Base-by-base conservation (phyloP, 306 rosid genomes). In the Corylus heterophylla region DNA sequence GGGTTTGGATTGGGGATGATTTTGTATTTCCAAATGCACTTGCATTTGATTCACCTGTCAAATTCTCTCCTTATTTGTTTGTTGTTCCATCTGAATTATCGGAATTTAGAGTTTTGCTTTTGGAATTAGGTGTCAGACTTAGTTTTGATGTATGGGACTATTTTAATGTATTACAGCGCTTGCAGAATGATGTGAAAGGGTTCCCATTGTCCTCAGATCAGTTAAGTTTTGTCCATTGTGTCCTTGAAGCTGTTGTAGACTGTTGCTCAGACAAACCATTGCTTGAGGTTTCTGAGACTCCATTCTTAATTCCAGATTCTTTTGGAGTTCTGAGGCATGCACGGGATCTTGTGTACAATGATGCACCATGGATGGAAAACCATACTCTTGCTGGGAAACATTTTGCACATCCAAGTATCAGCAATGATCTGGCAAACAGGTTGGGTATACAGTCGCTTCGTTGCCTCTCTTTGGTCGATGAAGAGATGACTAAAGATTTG, bases 1-100 rank as follows among this genome's bases (percentile, higher is more conserved):
- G 98, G 98, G 91, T 94, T 89, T 94, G 98, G 98, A 92, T 92
- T 79, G 97, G 98, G 72, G 98, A 94, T 87, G 97, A 92, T 87
- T 94, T 94, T 86, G 93, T 94, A 68, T 84, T 86, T 78, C 88
- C 97, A 71, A 81, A 79, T 84, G 92, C 86, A 52, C 98, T 94
- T 75, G 98, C 98, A 54, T 94, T 94, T 91, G 98, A 94, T 81
- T 92, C 98, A 11, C 97, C 98, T 61, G 98, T 94, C 85, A 94
- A 94, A 79, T 94, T 91, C 79, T 85, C 95, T 81, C 98, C 98
- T 82, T 94, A 92, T 82, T 79, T 94, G 77, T 92, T 91, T 86
- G 98, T 91, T 11, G 98, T 94, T 81, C 97, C 98, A 35, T 89
- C 98, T 76, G 98, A 94, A 85, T 85, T 94, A 80, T 84, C 97